Percentiles rank a stretch among this genome's conserved stretches.
Evolutionary conservation across 2,329 filamentous ascomycete species (phyloP).

Genomic region (Boeremia lycopersici): DNA sequence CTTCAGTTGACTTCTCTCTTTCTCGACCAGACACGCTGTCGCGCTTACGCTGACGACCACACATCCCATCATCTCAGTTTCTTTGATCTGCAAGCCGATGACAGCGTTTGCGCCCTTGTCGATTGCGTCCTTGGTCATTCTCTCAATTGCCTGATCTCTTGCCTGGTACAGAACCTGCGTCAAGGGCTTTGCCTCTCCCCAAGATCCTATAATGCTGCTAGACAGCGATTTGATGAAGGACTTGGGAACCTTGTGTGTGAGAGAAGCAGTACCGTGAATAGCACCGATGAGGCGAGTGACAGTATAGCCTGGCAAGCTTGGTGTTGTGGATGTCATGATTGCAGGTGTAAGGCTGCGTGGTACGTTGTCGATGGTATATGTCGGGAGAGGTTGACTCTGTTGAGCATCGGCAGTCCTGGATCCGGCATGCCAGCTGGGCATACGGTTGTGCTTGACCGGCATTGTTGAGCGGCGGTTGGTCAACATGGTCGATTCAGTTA

Average conservation of each 20-base stretch:
- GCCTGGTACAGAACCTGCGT: constrained; percentile 42
- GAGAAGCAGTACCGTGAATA: constrained; percentile 41
- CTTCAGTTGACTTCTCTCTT: constrained; percentile 21
- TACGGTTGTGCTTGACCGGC: constrained; percentile 36
- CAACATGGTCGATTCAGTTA: constrained; percentile 26
- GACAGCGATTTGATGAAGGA: constrained; percentile 41
- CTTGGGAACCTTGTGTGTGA: constrained; percentile 43
- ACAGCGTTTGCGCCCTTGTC: constrained; percentile 41
- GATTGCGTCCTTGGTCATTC: constrained; percentile 43
- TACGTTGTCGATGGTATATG: constrained; percentile 29
- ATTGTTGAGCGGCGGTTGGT: constrained; percentile 47
- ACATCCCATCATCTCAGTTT: constrained; percentile 43
- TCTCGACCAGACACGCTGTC: constrained; percentile 41
- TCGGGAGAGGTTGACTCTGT: constrained; percentile 2
- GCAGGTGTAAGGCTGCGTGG: constrained; percentile 36
- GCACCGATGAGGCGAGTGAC: constrained; percentile 35
- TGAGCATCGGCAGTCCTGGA: constrained; percentile 22
- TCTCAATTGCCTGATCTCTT: constrained; percentile 43
- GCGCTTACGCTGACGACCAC: constrained; percentile 42
- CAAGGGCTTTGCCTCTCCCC: constrained; percentile 40
- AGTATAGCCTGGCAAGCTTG: constrained; percentile 34
- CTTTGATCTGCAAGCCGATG: constrained; percentile 38
- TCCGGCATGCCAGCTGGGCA: constrained; percentile 33
- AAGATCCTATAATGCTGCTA: constrained; percentile 25
- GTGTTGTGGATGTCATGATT: constrained; percentile 38